Base-by-base conservation (phyloP, 768 basidiomycete genomes). In the Naganishia kalamii region DNA sequence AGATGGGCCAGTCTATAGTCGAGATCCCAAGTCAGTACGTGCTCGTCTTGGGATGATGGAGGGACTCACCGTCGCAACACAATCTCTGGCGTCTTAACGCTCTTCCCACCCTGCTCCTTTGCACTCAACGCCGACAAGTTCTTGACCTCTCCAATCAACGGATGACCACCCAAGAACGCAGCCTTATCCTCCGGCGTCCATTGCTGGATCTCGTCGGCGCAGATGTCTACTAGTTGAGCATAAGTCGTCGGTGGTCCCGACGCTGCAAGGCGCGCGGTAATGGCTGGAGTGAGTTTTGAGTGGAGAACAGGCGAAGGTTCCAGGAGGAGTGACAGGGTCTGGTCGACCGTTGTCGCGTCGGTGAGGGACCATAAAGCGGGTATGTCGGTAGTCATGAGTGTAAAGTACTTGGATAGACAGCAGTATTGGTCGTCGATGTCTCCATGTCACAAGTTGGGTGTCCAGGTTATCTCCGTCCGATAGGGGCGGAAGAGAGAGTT, bases 71-170 rank as follows among this genome's bases (percentile, higher is more conserved):
- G 84, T 6, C 80, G 83, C 23, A 94, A 81, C 40, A 92, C 86
- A 65, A 85, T 86, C 29, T 88, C 86, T 6, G 86, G 84, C 10
- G 90, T 90, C 21, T 83, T 82, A 12, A 78, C 78, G 3, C 78
- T 76, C 1, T 69, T 70, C 27, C 82, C 82, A 13, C 85, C 86
- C 76, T 94, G 92, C 78, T 96, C 92, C 52, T 82, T 85, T 29
- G 85, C 85, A 76, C 89, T 92, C 50, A 91, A 81, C 48, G 77
- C 82, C 0, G 88, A 89, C 13, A 93, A 81, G 44, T 86, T 86
- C 72, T 84, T 85, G 65, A 82, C 84, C 78, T 90, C 90, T 41
- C 92, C 92, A 49, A 94, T 94, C 62, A 90, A 84, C 37, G 92
- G 92, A 80, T 94, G 92, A 2, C 86, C 92, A 5, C 82, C 84